Conservation (phyloP, 768 basidiomycete genomes). For the Mycena amicta region DNA sequence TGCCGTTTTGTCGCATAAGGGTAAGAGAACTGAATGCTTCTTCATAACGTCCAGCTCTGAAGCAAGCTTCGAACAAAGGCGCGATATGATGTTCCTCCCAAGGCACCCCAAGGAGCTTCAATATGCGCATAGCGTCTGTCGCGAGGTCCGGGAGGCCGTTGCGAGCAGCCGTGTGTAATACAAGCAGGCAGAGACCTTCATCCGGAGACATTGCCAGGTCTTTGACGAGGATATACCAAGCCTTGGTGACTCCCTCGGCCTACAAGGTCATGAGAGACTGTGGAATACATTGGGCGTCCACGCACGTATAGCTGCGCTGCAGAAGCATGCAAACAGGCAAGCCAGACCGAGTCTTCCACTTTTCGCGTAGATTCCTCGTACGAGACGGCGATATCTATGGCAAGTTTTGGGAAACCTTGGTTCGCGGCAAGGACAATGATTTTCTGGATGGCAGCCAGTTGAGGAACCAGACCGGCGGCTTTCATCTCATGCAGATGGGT, state of each 20-base stretch:
- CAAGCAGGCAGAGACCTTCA: constrained; percentile 71
- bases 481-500: constrained; percentile 65
- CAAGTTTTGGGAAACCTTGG: constrained; percentile 61
- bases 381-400: constrained; percentile 66
- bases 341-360: constrained; percentile 61
- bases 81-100: constrained; percentile 77
- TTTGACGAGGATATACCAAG: constrained; percentile 64
- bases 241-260: constrained; percentile 65
- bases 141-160: constrained; percentile 73
- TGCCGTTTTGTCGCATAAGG: constrained; percentile 57
- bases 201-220: constrained; percentile 60
- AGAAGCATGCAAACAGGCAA: constrained; percentile 64
- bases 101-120: constrained; percentile 50
- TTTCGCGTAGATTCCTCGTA: constrained; percentile 61
- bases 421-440: constrained; percentile 58
- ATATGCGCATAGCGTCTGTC: constrained; percentile 58
- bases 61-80: constrained; percentile 75
- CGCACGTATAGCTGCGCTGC: constrained; percentile 72
- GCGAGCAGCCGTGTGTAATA: constrained; percentile 75
- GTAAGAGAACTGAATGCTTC: constrained; percentile 64
- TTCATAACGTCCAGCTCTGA: constrained; percentile 54
- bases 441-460: constrained; percentile 48
- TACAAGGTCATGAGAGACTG: constrained; percentile 29
- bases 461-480: constrained; percentile 49
- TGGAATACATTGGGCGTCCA: constrained; percentile 1